These are phyloP conservation scores for Colletotrichum sp. DNA, from an alignment of 2,329 filamentous ascomycete species.

Conservation along the genomic window DNA sequence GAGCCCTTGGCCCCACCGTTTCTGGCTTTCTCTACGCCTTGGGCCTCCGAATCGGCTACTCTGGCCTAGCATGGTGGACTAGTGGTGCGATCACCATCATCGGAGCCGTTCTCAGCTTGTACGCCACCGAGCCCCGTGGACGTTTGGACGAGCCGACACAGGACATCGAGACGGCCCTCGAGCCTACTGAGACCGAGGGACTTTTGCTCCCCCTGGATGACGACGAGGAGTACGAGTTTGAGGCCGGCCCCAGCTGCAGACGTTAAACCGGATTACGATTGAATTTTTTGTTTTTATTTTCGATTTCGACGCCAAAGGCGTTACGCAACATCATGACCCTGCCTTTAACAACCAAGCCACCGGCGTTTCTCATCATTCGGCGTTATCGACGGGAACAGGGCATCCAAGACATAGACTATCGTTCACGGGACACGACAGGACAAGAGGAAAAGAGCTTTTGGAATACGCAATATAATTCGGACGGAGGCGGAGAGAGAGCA, in stretches of 20 bases:
- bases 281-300: not conserved
- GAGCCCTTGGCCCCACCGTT: constrained; percentile 86
- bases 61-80: constrained; percentile 92
- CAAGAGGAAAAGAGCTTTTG: not conserved
- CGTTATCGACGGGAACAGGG: constrained; percentile 26
- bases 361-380: constrained; percentile 12
- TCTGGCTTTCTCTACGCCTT: constrained; percentile 85
- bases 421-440: constrained; percentile 17
- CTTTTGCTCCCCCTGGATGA: not conserved
- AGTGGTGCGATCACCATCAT: constrained; percentile 77
- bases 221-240: not conserved
- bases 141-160: constrained; percentile 44
- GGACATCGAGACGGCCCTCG: constrained; percentile 44
- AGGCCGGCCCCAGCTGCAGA: constrained; percentile 12
- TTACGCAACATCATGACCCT: not conserved
- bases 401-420: constrained; percentile 19
- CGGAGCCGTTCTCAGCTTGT: constrained; percentile 77
- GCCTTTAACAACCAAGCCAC: not conserved
- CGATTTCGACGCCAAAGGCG: not conserved
- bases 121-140: constrained; percentile 70
- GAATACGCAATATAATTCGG: constrained; percentile 3
- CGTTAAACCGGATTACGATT: not conserved
- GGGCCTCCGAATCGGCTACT: constrained; percentile 81
- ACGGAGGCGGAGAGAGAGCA: not conserved
- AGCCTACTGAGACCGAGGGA: constrained; percentile 19